Conservation (phyloP, 2,329 filamentous ascomycete species). For the Whalleya microplaca region DNA sequence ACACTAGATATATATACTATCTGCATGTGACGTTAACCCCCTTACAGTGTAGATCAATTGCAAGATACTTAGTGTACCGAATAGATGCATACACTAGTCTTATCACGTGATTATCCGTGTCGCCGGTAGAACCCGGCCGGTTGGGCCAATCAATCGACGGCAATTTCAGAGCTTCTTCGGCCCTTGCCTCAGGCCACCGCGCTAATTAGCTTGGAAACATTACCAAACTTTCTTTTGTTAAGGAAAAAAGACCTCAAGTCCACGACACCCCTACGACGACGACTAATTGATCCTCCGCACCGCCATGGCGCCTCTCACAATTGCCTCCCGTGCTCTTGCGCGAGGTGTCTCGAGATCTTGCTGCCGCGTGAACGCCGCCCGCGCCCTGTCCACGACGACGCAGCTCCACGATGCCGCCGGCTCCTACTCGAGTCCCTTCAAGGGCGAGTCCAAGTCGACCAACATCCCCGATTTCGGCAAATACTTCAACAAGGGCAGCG, state of each 20-base stretch:
- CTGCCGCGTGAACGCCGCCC: constrained; percentile 46
- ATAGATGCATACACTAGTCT: neutral
- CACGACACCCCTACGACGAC: constrained; percentile 34
- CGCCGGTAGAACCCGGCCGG: constrained; percentile 9
- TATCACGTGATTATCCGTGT: constrained; percentile 3
- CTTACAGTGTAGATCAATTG: neutral
- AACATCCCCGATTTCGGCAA: constrained; percentile 88
- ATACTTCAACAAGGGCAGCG: constrained; percentile 74
- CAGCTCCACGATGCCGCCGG: constrained; percentile 49
- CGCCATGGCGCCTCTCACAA: constrained; percentile 70
- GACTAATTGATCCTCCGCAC: constrained; percentile 38
- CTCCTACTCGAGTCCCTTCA: constrained; percentile 66
- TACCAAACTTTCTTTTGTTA: constrained; percentile 35
- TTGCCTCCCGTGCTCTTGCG: constrained; percentile 70
- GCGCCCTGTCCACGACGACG: constrained; percentile 61
- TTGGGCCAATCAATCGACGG: constrained; percentile 47
- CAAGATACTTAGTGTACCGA: neutral
- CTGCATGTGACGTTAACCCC: neutral
- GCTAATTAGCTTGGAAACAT: constrained; percentile 27
- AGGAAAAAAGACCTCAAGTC: constrained; percentile 54
- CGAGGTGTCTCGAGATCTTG: constrained; percentile 55
- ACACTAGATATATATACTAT: no score
- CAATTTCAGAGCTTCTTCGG: constrained; percentile 50
- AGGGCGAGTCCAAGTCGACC: constrained; percentile 59
- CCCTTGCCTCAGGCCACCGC: constrained; percentile 47